phyloP scores from a whole-genome alignment of 2,329 filamentous ascomycete species.

The Bipolaris zeicola region DNA sequence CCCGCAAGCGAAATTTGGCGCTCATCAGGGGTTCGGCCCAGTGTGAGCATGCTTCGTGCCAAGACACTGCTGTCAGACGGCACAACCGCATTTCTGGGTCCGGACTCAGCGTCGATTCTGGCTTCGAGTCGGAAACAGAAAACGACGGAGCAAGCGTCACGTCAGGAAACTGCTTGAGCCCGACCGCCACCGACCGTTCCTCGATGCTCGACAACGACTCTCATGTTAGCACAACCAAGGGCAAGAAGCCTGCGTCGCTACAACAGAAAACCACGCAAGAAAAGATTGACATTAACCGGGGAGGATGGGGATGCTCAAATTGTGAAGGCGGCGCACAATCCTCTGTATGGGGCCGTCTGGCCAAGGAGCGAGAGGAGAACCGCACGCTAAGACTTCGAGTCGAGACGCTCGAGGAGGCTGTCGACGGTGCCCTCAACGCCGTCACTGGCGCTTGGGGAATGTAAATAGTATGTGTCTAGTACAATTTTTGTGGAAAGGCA shows the following conservation, averaged over 20 bases:
- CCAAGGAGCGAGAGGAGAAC: constrained; percentile 62
- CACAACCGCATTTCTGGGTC: constrained; percentile 45
- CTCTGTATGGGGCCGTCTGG: constrained; percentile 59
- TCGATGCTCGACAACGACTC: constrained; percentile 46
- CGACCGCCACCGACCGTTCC: constrained; percentile 41
- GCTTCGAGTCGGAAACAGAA: constrained; percentile 64
- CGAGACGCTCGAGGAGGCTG: constrained; percentile 58
- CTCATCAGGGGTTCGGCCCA: constrained; percentile 31
- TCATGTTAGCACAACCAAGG: constrained; percentile 34
- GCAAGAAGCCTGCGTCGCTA: constrained; percentile 39
- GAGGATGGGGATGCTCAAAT: constrained; percentile 42
- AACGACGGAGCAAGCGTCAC: constrained; percentile 53
- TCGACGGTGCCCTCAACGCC: constrained; percentile 63
- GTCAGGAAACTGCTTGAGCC: constrained; percentile 47
- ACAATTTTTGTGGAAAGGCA: constrained; percentile 9
- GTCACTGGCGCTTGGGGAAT: constrained; percentile 48
- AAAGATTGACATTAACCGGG: constrained; percentile 39
- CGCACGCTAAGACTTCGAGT: constrained; percentile 58
- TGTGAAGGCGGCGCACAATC: constrained; percentile 47
- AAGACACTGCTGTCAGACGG: constrained; percentile 24
- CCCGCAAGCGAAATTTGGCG: constrained; percentile 38
- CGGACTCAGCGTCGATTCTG: constrained; percentile 57
- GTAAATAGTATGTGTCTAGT: constrained; percentile 14
- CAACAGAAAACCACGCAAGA: constrained; percentile 43
- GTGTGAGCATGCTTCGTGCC: constrained; percentile 26